These are phyloP conservation scores for Oemleria cerasiformis DNA, from an alignment of 306 rosid genomes.

Conservation along the genomic window DNA sequence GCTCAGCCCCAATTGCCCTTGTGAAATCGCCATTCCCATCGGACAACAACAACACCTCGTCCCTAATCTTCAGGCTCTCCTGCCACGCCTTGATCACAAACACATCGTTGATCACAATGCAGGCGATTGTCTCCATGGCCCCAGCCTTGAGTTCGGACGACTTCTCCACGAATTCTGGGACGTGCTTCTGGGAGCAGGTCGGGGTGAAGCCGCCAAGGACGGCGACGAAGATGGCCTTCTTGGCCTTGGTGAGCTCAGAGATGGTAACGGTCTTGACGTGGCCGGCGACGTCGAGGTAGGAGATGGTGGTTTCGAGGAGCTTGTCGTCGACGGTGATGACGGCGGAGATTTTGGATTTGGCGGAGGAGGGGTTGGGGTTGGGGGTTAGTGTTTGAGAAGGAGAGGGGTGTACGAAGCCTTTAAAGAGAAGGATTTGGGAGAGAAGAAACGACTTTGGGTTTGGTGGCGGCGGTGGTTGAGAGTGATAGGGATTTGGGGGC, in stretches of 20 bases:
- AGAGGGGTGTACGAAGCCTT: no score
- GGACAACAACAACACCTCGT: no score
- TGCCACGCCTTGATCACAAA: no score
- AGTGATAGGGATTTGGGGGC: no score
- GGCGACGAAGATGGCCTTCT: slow-evolving; percentile 78
- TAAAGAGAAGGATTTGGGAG: no score
- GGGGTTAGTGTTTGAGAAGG: no score
- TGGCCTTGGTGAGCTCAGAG: slow-evolving; percentile 78
- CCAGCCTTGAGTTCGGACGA: slow-evolving; percentile 67
- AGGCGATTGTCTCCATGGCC: slow-evolving; percentile 80
- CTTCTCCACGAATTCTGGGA: slow-evolving; percentile 85
- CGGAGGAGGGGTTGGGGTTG: slow-evolving; percentile 37
- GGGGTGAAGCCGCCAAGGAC: slow-evolving; percentile 99
- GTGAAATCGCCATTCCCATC: no score
- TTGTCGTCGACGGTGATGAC: slow-evolving; percentile 65
- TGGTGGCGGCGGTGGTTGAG: no score
- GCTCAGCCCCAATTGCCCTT: no score
- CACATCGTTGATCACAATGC: slow-evolving; percentile 90
- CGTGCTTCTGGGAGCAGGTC: slow-evolving; percentile 93
- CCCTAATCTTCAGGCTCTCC: no score
- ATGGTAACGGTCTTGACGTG: slow-evolving; percentile 67
- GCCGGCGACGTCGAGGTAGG: slow-evolving; percentile 66
- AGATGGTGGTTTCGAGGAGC: slow-evolving; percentile 80
- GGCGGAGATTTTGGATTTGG: slow-evolving; percentile 60
- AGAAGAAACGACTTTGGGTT: no score